Evolutionary conservation across 331 rosid genomes (phyloP).

Genomic region (Malus hybrid): DNA sequence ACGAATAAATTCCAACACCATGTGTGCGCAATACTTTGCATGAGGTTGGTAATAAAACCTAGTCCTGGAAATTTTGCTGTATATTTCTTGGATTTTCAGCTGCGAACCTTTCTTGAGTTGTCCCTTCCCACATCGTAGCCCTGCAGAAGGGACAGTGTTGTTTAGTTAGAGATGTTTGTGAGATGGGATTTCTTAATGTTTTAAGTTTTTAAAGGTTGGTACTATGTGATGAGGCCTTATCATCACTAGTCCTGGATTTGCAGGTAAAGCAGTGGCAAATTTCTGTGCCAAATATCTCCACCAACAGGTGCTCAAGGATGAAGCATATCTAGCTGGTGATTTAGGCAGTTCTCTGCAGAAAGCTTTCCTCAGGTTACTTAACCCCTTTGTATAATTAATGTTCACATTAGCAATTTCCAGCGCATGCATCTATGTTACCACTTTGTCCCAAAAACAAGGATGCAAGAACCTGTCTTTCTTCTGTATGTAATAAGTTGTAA

Average conservation of each 20-base stretch:
- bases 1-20: too few species aligned
- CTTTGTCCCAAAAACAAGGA: constrained; percentile 10
- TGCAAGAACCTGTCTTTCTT: constrained; percentile 13
- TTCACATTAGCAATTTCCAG: constrained; percentile 17
- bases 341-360: constrained; percentile 53
- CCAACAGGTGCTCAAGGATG: constrained; percentile 65
- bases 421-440: constrained; percentile 11
- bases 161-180: neutral
- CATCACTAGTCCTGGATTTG: constrained; percentile 20
- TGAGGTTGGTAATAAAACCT: neutral
- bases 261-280: constrained; percentile 94
- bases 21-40: neutral
- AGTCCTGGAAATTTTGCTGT: neutral
- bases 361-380: constrained; percentile 73
- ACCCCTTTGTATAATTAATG: constrained; percentile 5
- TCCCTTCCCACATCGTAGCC: neutral
- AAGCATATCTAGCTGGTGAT: constrained; percentile 77
- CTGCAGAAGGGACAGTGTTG: neutral
- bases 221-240: neutral
- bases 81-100: neutral
- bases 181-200: neutral
- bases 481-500: constrained; percentile 9
- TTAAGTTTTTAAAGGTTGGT: neutral
- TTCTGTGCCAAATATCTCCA: constrained; percentile 95
- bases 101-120: neutral